These are phyloP conservation scores for Sugiyamaella novakii DNA, from an alignment of 1,139 yeast genomes.

Conservation along the genomic window DNA sequence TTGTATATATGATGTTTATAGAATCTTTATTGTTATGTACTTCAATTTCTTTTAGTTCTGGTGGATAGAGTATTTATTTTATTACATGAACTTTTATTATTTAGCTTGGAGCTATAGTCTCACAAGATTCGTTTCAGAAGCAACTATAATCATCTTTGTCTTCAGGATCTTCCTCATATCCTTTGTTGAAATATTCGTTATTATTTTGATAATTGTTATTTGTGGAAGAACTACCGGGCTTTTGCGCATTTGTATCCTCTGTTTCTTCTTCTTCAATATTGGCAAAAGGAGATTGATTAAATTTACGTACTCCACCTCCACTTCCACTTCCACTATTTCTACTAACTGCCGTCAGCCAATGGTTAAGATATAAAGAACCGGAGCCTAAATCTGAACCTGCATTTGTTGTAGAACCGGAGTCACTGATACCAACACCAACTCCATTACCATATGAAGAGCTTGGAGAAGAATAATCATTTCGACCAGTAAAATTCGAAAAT, in stretches of 20 bases:
- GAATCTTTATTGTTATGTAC: not conserved
- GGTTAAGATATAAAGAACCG: conserved; percentile 5
- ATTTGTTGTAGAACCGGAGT: conserved; percentile 3
- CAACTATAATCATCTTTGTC: not conserved
- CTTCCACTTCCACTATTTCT: conserved; percentile 1
- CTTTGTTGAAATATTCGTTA: no score
- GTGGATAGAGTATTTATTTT: no score
- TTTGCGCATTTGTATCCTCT: no score
- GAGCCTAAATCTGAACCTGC: no score
- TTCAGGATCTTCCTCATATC: no score
- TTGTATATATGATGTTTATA: not conserved
- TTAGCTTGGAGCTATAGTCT: no score
- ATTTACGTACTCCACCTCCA: not conserved
- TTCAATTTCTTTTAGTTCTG: no score
- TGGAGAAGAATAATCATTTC: conserved; percentile 1
- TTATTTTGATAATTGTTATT: no score
- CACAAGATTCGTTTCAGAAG: no score
- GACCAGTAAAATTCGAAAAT: not conserved
- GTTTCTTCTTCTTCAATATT: conserved; percentile 7
- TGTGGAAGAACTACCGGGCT: no score
- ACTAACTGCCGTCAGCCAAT: conserved; percentile 10
- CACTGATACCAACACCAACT: not conserved
- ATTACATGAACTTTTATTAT: no score
- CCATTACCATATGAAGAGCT: not conserved
- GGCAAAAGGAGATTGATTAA: conserved; percentile 12